Evolutionary conservation across 2,329 filamentous ascomycete genomes (phyloP), one percentile per base, ranked within the genome.

Genomic region (Davidsoniella virescens): DNA sequence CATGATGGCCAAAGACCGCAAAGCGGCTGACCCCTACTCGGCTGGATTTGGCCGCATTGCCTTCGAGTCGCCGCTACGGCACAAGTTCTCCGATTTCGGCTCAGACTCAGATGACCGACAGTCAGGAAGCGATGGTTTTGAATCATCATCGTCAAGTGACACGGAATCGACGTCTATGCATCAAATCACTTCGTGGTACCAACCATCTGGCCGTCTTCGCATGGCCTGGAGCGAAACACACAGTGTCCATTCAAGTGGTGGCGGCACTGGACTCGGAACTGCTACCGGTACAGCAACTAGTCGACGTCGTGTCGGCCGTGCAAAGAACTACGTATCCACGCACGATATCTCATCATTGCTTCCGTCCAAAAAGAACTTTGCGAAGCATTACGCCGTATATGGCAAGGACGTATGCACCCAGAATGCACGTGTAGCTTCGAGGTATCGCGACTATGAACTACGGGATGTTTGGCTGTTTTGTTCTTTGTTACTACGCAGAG

Each of bases 381-480:
- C 87, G 2, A 69, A 78, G 52, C 76, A 84, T 56, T 98, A 96
- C 63, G 75, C 74, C 20, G 83, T 95, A 12, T 88, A 92, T 61
- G 87, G 87, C 3, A 79, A 87, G 54, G 75, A 82, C 37, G 78
- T 94, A 3, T 96, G 90, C 63, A 71, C 76, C 42, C 82, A 93
- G 58, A 98, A 98, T 62, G 85, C 87, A 7, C 66, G 67, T 1
- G 78, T 93, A 43, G 88, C 90, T 7, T 72, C 78, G 56, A 80
- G 77, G 55, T 73, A 82, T 56, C 75, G 78, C 5, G 40, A 44
- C 55, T 63, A 70, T 12, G 85, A 94, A 55, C 65, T 93, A 26
- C 81, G 83, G 23, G 78, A 87, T 57, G 76, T 94, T 5, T 98
- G 92, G 92, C 77, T 76, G 45, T 82, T 95, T 56, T 71, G 87